A percentile compares a stretch with the other conserved stretches of the same genome.
These are phyloP conservation scores for Cyberlindnera petersonii DNA, from an alignment of 805 yeast species.

Conservation along the genomic window DNA sequence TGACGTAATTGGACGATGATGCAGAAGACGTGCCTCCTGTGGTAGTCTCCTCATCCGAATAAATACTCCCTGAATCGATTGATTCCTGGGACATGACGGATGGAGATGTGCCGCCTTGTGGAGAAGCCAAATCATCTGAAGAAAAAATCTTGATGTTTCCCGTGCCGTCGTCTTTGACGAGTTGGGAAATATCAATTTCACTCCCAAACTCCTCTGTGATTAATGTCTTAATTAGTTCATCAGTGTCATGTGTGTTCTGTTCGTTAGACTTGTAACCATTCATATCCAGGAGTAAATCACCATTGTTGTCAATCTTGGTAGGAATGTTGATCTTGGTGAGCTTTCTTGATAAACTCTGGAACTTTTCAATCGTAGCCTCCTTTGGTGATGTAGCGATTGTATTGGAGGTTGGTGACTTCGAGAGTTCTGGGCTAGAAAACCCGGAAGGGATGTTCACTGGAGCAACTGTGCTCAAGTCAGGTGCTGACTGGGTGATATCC, in stretches of 20 bases:
- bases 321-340: slow-evolving; percentile 76
- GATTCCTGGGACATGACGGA: slow-evolving; percentile 7
- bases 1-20: slow-evolving; percentile 50
- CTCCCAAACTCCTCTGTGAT: slow-evolving; percentile 71
- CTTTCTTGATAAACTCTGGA: slow-evolving; percentile 59
- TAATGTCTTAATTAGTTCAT: slow-evolving; percentile 66
- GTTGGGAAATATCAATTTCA: slow-evolving; percentile 41
- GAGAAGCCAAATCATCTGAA: slow-evolving; percentile 29
- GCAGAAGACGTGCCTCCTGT: slow-evolving; percentile 8
- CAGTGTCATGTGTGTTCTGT: slow-evolving; percentile 71
- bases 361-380: slow-evolving; percentile 51
- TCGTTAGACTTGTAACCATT: slow-evolving; percentile 92
- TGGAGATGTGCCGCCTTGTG: too few species aligned
- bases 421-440: slow-evolving; percentile 11
- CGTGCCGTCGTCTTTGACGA: slow-evolving; percentile 54
- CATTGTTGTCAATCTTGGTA: slow-evolving; percentile 80
- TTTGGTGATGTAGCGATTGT: slow-evolving; percentile 24
- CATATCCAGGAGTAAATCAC: slow-evolving; percentile 87
- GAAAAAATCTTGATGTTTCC: slow-evolving; percentile 62
- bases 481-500: slow-evolving; percentile 35
- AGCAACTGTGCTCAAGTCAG: slow-evolving; percentile 10
- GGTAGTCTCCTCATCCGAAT: slow-evolving; percentile 5
- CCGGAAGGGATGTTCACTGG: slow-evolving; percentile 8
- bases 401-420: slow-evolving; percentile 14
- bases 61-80: slow-evolving; percentile 4